Base-by-base conservation (phyloP, 176 grass and related monocot species). In the Raddia guianensis region DNA sequence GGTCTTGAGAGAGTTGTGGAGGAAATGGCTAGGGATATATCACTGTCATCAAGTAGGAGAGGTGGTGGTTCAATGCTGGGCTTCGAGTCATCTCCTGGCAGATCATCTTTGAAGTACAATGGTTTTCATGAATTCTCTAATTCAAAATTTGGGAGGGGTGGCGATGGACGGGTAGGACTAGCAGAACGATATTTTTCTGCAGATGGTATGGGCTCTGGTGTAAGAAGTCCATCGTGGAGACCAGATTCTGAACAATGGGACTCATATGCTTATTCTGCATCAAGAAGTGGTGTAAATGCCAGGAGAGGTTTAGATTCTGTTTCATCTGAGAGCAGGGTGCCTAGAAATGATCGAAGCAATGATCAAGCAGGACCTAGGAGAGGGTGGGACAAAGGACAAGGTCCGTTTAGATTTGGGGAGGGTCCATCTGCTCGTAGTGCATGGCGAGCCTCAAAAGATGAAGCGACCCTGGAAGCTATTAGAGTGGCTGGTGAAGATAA, bases 401-500 rank as follows among this genome's bases (percentile, higher is more conserved):
- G 88, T 2, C 88, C 90, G 12, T 91, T 95, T 86, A 87, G 95
- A 80, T 89, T 95, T 45, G 95, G 95, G 52, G 95, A 98, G 75
- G 95, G 95, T 52, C 95, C 95, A 54, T 98, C 95, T 79, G 95
- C 95, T 84, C 89, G 95, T 78, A 94, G 90, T 87, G 95, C 93
- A 75, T 98, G 95, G 95, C 93, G 91, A 70, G 92, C 95, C 44
- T 95, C 95, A 3, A 98, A 95, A 85, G 95, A 98, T 86, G 95
- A 98, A 84, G 95, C 95, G 5, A 98, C 95, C 62, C 27, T 98
- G 63, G 92, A 98, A 93, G 95, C 95, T 46, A 98, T 98, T 57
- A 73, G 95, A 77, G 95, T 95, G 70, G 95, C 90, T 3, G 95
- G 95, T 56, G 95, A 98, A 80, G 95, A 98, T 83, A 98, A 95